Conservation (phyloP, 1,139 yeast species). For the Pneumocystis wakefieldiae region DNA sequence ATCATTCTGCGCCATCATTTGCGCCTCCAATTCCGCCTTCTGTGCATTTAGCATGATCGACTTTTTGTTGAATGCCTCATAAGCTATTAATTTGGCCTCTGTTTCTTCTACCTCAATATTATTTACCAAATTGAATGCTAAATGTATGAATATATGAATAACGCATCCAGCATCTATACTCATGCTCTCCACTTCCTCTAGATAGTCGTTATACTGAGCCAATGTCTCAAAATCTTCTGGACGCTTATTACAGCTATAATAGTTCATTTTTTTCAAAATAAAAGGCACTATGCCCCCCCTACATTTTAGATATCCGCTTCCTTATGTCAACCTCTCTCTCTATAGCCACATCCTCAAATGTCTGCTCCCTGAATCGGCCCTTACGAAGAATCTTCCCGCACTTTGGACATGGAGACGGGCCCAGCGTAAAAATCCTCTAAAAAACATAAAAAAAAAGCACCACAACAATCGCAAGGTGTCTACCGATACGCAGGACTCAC, state of each 20-base stretch:
- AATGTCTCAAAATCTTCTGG: slow-evolving; percentile 54
- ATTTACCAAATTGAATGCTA: slow-evolving; percentile 53
- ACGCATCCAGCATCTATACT: slow-evolving; percentile 14
- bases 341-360: slow-evolving; percentile 76
- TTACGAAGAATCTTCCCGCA: slow-evolving; percentile 79
- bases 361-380: slow-evolving; percentile 79
- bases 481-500: slow-evolving; percentile 94
- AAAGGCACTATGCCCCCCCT: not conserved
- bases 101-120: slow-evolving; percentile 58
- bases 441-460: not conserved
- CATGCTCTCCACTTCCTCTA: slow-evolving; percentile 71
- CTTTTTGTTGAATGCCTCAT: slow-evolving; percentile 62
- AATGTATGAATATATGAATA: not conserved
- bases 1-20: slow-evolving; percentile 57
- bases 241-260: slow-evolving; percentile 49
- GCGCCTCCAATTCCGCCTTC: slow-evolving; percentile 46
- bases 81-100: slow-evolving; percentile 49
- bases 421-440: slow-evolving; percentile 44
- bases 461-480: slow-evolving; percentile 19
- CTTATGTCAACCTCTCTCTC: slow-evolving; percentile 89
- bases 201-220: slow-evolving; percentile 52
- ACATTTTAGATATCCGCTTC: slow-evolving; percentile 52
- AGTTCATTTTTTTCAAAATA: not conserved
- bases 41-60: slow-evolving; percentile 63
- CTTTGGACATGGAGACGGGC: slow-evolving; percentile 90